These are phyloP conservation scores for Pseudogymnoascus sp. DNA, from an alignment of 2,329 filamentous ascomycete species.

Conservation along the genomic window DNA sequence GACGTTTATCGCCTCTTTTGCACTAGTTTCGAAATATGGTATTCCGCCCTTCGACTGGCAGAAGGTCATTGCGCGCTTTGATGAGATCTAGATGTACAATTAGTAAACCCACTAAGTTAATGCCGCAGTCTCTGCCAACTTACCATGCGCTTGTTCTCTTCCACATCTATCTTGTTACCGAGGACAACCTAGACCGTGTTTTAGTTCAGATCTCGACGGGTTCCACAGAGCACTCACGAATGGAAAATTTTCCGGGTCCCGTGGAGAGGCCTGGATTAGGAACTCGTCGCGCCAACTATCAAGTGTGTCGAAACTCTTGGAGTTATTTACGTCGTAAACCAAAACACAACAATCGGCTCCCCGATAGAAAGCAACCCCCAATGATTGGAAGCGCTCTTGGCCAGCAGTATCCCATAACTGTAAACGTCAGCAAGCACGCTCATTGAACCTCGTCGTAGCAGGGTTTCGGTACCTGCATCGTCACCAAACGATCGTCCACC, in stretches of 20 bases:
- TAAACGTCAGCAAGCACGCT: slow-evolving; percentile 17
- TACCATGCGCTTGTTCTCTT: slow-evolving; percentile 92
- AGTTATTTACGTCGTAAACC: slow-evolving; percentile 97
- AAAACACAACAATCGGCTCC: slow-evolving; percentile 96
- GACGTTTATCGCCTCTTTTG: slow-evolving; percentile 97
- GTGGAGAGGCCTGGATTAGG: slow-evolving; percentile 89
- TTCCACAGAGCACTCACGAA: slow-evolving; percentile 60
- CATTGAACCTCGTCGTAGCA: background rate
- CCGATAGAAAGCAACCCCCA: slow-evolving; percentile 95
- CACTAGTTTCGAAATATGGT: slow-evolving; percentile 98
- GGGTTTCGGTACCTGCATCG: slow-evolving; percentile 69
- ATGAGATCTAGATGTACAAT: slow-evolving; percentile 58
- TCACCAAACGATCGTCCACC: slow-evolving; percentile 93
- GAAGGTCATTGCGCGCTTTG: slow-evolving; percentile 92
- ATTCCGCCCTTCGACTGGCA: slow-evolving; percentile 97
- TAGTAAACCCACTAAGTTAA: slow-evolving; percentile 15
- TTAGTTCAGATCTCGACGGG: slow-evolving; percentile 15
- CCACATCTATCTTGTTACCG: slow-evolving; percentile 98
- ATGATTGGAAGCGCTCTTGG: slow-evolving; percentile 93
- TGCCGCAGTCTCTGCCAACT: slow-evolving; percentile 22
- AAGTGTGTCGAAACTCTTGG: slow-evolving; percentile 96
- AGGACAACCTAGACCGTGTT: slow-evolving; percentile 62
- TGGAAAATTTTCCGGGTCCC: slow-evolving; percentile 94
- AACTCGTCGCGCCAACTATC: slow-evolving; percentile 99
- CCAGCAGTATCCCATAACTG: slow-evolving; percentile 97